Base-by-base conservation (phyloP, 306 rosid species). In the Vigna hirtella region DNA sequence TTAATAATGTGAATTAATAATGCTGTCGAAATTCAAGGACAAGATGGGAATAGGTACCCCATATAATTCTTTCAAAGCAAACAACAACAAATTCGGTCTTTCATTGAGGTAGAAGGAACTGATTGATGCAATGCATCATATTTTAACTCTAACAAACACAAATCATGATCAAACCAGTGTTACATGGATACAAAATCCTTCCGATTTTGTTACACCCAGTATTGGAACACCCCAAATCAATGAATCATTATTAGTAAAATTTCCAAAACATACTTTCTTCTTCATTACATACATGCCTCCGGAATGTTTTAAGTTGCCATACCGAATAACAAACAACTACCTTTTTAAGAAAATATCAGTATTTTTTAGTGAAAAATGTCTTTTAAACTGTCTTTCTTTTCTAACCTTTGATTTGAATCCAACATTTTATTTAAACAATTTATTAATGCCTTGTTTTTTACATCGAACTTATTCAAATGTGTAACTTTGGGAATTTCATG, bases 121-220 rank as follows among this genome's bases (percentile, higher is more conserved):
- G 92, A 93, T 87, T 93, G 97, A 93, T 79, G 84, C 75, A 86
- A 86, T 82, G 48, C 82, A 51, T 72, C 74, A 56, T 70, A 52
- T 52, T 73, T 76, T 79, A 63, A 26, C 74, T 70, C 36, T 79
- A 59, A 52, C 58, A 78, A 87, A 78, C 87, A 83, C 43, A 75
- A 80, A 26, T 68, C 84, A 73, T 58, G 59, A 30, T 30, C 0
- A 9, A 77, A 75, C 45, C 74, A 80, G 55, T 77, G 62, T 74
- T 70, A 69, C 11, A 78, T 73, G 73, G 32, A 64, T 79, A 77
- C 77, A 82, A 85, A 42, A 78, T 52, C 83, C 66, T 70, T 73
- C 10, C 70, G 40, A 30, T 72, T 63, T 73, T 81, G 81, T 80
- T 48, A 66, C 48, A 13, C 18, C 34, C 52, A 64, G n/a, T 51